Percentiles rank a stretch among this genome's conserved stretches.
Conservation (phyloP, 129 eudicot genomes). For the Mikania micrantha region DNA sequence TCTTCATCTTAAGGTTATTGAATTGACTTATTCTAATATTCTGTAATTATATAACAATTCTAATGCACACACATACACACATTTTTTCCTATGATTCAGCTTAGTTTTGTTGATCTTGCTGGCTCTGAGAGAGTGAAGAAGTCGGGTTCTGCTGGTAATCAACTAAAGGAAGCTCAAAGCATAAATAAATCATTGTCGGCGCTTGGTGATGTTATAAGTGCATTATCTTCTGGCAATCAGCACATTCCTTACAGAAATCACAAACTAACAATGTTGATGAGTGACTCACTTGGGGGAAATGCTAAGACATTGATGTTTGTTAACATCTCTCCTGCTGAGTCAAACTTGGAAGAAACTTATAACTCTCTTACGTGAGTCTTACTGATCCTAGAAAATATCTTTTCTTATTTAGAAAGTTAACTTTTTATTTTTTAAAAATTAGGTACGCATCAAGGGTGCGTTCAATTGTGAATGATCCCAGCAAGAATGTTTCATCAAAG, state of each 20-base stretch:
- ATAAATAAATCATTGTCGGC: slow-evolving; percentile 96
- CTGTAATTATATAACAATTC: not conserved
- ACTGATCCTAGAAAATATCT: too few species aligned
- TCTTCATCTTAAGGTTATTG: too few species aligned
- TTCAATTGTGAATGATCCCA: slow-evolving; percentile 90
- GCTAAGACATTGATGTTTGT: slow-evolving; percentile 97
- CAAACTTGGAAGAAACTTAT: slow-evolving; percentile 88
- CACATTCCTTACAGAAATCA: slow-evolving; percentile 97
- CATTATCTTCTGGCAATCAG: slow-evolving; percentile 75
- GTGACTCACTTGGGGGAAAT: slow-evolving; percentile 96
- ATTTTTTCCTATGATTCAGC: slow-evolving; percentile 48
- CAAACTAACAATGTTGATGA: slow-evolving; percentile 93
- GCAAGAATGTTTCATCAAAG: slow-evolving; percentile 86
- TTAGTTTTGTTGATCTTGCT: slow-evolving; percentile 98
- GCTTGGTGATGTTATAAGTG: slow-evolving; percentile 96
- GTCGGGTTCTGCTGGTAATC: slow-evolving; percentile 83
- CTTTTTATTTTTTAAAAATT: too few species aligned
- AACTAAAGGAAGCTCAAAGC: slow-evolving; percentile 93
- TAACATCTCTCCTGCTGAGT: slow-evolving; percentile 82
- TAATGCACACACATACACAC: too few species aligned
- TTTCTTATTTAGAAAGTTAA: too few species aligned
- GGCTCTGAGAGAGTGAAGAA: slow-evolving; percentile 96
- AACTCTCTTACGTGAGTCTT: slow-evolving; percentile 84
- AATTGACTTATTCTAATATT: not conserved
- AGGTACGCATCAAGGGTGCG: too few species aligned